Evolutionary conservation across 2,329 filamentous ascomycete genomes (phyloP).

Genomic region (Aspergillus pseudoglaucus): DNA sequence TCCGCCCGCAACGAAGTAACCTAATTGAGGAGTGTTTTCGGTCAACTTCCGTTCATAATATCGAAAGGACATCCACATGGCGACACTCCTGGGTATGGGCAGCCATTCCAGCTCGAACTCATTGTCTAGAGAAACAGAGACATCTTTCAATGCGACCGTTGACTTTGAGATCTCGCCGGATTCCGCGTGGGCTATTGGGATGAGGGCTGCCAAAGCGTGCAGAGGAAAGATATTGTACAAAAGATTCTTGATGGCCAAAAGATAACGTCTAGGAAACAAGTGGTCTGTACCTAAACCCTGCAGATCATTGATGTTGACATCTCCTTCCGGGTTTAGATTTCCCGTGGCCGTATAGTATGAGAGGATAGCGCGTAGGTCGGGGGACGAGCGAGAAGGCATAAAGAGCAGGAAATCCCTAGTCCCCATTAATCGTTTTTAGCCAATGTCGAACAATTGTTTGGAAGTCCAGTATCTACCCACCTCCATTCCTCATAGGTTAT

Average conservation of each 20-base stretch:
- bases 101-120: slow-evolving; percentile 38
- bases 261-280: slow-evolving; percentile 34
- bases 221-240: slow-evolving; percentile 32
- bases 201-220: slow-evolving; percentile 24
- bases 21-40: slow-evolving; percentile 51
- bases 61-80: slow-evolving; percentile 39
- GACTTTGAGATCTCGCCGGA: slow-evolving; percentile 18
- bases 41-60: slow-evolving; percentile 42
- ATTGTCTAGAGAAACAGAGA: slow-evolving; percentile 24
- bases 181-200: slow-evolving; percentile 30
- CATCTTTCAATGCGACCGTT: slow-evolving; percentile 22
- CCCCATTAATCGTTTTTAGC: not conserved
- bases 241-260: slow-evolving; percentile 26
- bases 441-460: slow-evolving; percentile 7
- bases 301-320: slow-evolving; percentile 87
- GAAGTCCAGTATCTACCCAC: slow-evolving; percentile 48
- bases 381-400: slow-evolving; percentile 57
- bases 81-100: slow-evolving; percentile 34
- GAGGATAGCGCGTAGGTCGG: slow-evolving; percentile 70
- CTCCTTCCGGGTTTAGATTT: slow-evolving; percentile 86
- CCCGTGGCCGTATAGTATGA: slow-evolving; percentile 88
- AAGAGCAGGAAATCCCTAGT: slow-evolving; percentile 86
- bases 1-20: slow-evolving; percentile 95
- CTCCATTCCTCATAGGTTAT: slow-evolving; percentile 96
- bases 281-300: slow-evolving; percentile 78